Evolutionary conservation across 2,329 filamentous ascomycete species (phyloP).

Genomic region (Raffaelea ambrosiae): DNA sequence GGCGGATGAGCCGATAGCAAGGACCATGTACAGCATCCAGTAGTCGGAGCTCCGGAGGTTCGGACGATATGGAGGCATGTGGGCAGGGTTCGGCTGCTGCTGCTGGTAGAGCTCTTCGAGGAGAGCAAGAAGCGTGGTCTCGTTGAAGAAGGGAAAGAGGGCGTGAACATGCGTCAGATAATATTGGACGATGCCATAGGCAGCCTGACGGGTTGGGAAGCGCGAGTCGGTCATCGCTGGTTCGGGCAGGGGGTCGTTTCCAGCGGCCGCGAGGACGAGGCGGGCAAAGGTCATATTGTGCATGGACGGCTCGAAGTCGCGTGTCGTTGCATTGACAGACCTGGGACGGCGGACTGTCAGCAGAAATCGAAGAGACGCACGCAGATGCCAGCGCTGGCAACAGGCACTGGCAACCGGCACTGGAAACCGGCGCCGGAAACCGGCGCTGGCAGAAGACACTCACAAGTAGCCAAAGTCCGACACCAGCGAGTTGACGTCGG

Average conservation of each 20-base stretch:
- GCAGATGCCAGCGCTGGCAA: no score
- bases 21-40: constrained; percentile 82
- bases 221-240: constrained; percentile 38
- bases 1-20: constrained; percentile 71
- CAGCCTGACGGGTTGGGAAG: constrained; percentile 65
- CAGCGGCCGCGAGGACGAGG: constrained; percentile 74
- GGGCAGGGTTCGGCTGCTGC: constrained; percentile 23
- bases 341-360: constrained; percentile 31
- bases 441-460: constrained; percentile 20
- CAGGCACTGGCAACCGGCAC: no score
- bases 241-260: constrained; percentile 62
- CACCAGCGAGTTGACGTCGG: constrained; percentile 83
- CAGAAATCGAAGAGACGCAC: no score
- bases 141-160: constrained; percentile 74
- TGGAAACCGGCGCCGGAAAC: background rate
- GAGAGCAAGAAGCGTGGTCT: constrained; percentile 67
- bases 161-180: constrained; percentile 78
- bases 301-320: constrained; percentile 84
- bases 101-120: constrained; percentile 76
- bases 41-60: constrained; percentile 62
- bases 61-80: constrained; percentile 20
- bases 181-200: constrained; percentile 64
- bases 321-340: constrained; percentile 86
- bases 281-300: constrained; percentile 89
- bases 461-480: constrained; percentile 90